These are phyloP conservation scores for Pleurostoma richardsiae DNA, from an alignment of 2,329 filamentous ascomycete genomes.

Conservation along the genomic window DNA sequence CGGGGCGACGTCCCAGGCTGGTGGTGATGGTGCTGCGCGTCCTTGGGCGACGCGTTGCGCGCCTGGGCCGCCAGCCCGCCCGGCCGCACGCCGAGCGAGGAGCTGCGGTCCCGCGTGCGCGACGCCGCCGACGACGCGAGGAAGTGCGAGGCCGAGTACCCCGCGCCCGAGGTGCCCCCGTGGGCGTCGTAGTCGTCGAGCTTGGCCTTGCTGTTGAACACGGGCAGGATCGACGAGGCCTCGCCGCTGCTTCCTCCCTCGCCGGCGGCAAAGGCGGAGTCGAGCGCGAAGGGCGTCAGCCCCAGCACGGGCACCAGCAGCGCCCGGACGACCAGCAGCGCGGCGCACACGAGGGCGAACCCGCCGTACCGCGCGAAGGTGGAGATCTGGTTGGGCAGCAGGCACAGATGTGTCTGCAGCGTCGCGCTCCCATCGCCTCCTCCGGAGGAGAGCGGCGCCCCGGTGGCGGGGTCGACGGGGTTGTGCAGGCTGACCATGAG, in stretches of 20 bases:
- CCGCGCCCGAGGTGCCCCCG: conserved; percentile 14
- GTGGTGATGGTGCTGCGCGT: conserved; percentile 16
- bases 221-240: conserved; percentile 27
- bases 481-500: conserved; percentile 89
- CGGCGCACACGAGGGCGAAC: conserved; percentile 50
- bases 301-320: conserved; percentile 51
- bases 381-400: conserved; percentile 81
- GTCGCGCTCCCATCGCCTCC: conserved; percentile 45
- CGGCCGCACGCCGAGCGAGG: conserved; percentile 11
- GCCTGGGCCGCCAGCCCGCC: conserved; percentile 11
- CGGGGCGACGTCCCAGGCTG: conserved; percentile 35
- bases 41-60: conserved; percentile 17
- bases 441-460: conserved; percentile 33
- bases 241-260: conserved; percentile 8
- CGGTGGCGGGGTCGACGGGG: conserved; percentile 61
- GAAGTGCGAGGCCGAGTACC: conserved; percentile 26
- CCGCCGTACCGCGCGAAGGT: conserved; percentile 77
- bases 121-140: conserved; percentile 14
- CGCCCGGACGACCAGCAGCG: conserved; percentile 47
- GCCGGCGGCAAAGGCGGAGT: conserved; percentile 22
- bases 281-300: conserved; percentile 49
- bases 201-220: conserved; percentile 44
- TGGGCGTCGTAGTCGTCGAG: conserved; percentile 38
- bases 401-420: conserved; percentile 82
- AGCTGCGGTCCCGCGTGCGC: conserved; percentile 18